Base-by-base conservation (phyloP, 2,329 filamentous ascomycete species). In the Aulographum hederae region DNA sequence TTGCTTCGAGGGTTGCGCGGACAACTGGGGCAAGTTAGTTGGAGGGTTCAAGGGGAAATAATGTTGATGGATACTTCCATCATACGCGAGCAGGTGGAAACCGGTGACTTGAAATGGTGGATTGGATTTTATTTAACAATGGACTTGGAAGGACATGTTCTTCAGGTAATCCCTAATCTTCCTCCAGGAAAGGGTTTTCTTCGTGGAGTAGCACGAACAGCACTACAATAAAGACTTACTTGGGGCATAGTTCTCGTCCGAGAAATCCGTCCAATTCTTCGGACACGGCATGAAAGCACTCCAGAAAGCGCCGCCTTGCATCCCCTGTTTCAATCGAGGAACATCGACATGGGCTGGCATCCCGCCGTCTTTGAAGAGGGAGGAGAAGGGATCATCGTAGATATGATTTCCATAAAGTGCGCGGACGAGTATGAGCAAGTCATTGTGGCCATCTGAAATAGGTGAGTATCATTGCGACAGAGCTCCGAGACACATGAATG, bases 271-370 rank as follows among this genome's bases (percentile, higher is more conserved):
- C 29, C 69, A 71, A 44, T 86, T 71, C 8, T 53, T 51, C 0
- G 85, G 84, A 46, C 85, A 94, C 0, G 69, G 69, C 26, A 78
- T 71, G 44, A 66, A 95, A 6, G 89, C 81, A 47, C 77, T 85
- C 86, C 85, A 94, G 50, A 94, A 94, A n/a, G 79, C 74, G 34
- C 84, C 86, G 25, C 84, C 84, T 38, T 76, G 71, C 41, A 65
- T 62, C 2, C 85, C 84, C 31, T 69, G 53, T 21, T 67, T 63
- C 30, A 93, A 63, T 4, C 85, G 71, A 1, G 77, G 73, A 6
- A 93, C 57, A 50, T 95, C 86, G 32, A 89, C 76, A 41, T 95
- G 79, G 3, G 63, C 63, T 0, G 51, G 46, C 32, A 92, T 54
- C 1, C 67, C 69, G 19, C 79, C 81, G 15, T 78, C 57, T 40